phyloP scores from a whole-genome alignment of 768 basidiomycete genomes.

The Myochromella boudieri region DNA sequence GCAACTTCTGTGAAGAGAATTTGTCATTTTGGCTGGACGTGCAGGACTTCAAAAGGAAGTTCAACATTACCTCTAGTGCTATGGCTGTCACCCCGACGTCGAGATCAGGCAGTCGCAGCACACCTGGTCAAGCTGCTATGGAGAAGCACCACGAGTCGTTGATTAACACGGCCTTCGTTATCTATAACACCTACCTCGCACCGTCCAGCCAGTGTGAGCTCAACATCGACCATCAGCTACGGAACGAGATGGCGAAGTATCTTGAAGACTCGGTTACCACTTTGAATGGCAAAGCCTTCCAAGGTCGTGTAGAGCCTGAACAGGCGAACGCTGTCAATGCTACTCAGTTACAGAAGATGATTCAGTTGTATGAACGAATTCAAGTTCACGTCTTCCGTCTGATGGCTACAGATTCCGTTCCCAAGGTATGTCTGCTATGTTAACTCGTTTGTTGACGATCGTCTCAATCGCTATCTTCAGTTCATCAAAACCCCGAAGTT shows the following conservation, averaged over 20 bases:
- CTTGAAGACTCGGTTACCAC: slow-evolving; percentile 85
- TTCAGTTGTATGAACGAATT: slow-evolving; percentile 92
- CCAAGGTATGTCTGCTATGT: slow-evolving; percentile 60
- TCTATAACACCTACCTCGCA: slow-evolving; percentile 93
- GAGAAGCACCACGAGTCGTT: slow-evolving; percentile 95
- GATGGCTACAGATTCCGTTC: slow-evolving; percentile 99
- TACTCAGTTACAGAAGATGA: slow-evolving; percentile 92
- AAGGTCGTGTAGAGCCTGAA: slow-evolving; percentile 78
- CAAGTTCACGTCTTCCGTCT: slow-evolving; percentile 95
- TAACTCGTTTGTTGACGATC: slow-evolving; percentile 9
- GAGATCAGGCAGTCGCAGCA: slow-evolving; percentile 42
- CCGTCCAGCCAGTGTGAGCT: slow-evolving; percentile 94
- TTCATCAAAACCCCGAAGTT: slow-evolving; percentile 89
- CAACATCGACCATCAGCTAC: slow-evolving; percentile 96
- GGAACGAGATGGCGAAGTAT: slow-evolving; percentile 93
- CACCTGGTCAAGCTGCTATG: slow-evolving; percentile 87
- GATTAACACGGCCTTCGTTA: slow-evolving; percentile 91
- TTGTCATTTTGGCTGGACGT: slow-evolving; percentile 97
- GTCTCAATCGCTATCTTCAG: slow-evolving; percentile 34
- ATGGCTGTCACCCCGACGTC: slow-evolving; percentile 51
- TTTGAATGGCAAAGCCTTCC: slow-evolving; percentile 73
- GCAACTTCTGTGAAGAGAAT: slow-evolving; percentile 98
- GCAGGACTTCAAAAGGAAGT: slow-evolving; percentile 94
- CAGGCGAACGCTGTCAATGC: slow-evolving; percentile 87
- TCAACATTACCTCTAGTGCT: slow-evolving; percentile 92